These are phyloP conservation scores for Dactylellina parvicollis DNA, from an alignment of 2,329 filamentous ascomycete species.

Conservation along the genomic window DNA sequence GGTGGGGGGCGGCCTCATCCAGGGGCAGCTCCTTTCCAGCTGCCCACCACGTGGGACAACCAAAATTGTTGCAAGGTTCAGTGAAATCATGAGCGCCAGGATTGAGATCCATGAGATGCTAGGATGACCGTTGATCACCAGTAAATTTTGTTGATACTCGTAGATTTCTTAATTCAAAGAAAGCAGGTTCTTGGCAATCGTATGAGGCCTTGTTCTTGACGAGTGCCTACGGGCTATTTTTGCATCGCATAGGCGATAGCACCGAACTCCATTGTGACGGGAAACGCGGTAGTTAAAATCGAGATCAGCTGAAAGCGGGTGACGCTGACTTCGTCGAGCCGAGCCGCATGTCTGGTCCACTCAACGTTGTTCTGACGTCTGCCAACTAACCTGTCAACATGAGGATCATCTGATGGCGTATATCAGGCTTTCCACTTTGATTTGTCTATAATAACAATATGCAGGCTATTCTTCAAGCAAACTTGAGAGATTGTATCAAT, in stretches of 20 bases:
- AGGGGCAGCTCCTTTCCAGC: constrained; percentile 27
- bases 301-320: constrained; percentile 43
- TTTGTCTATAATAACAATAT: neutral
- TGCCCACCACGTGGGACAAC: constrained; percentile 51
- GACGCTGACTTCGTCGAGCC: constrained; percentile 45
- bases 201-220: too few species aligned
- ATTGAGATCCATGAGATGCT: constrained; percentile 12
- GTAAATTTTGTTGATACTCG: constrained; percentile 39
- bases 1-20: constrained; percentile 36
- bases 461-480: neutral
- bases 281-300: constrained; percentile 39
- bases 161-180: constrained; percentile 25
- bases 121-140: constrained; percentile 21
- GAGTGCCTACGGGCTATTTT: neutral
- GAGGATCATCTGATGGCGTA: constrained; percentile 37
- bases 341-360: constrained; percentile 46
- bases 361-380: constrained; percentile 41
- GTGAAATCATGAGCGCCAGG: constrained; percentile 24
- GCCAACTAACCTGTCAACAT: constrained; percentile 12
- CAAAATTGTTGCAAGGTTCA: constrained; percentile 21
- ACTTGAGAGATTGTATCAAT: neutral
- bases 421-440: neutral
- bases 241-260: neutral
- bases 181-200: constrained; percentile 21
- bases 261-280: constrained; percentile 5